Evolutionary conservation across 306 rosid species (phyloP), one percentile per base, ranked within the genome.

Genomic region (Clitoria ternatea): DNA sequence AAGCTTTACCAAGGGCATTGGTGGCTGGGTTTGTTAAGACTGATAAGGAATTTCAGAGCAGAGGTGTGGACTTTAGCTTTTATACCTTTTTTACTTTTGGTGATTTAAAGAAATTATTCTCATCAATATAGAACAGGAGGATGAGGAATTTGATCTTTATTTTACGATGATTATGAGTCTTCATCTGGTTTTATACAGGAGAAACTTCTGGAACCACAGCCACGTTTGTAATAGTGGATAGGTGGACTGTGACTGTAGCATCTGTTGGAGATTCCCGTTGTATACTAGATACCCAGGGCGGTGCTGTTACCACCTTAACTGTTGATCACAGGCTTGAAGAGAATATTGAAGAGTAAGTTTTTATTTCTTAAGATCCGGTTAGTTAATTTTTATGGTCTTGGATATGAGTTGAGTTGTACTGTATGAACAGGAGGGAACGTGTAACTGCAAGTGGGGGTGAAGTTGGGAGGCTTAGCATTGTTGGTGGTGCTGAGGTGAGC

Each of bases 181-280:
- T 39, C 13, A 37, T 79, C 5, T 36, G 40, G 59, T 29, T 36
- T 57, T 80, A 57, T 83, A 2, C 76, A 94, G 98, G 98, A 23
- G 98, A 94, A 82, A 94, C 97, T 40, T 94, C 98, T 48, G 98
- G 98, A 77, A 94, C 98, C 36, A 90, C 98, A 30, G 97, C 92
- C 35, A 94, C 98, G 6, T 87, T 90, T 81, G 97, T 94, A 43
- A 87, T 94, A 72, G 87, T 94, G 37, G 98, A 94, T 84, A 86
- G 96, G 63, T 94, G 98, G 98, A 94, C 98, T 6, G 96, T 94
- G 75, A 94, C 98, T 2, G 98, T 94, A 42, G 98, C 98, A 32
- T 94, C 97, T 1, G 98, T 94, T 66, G 98, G 98, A 67, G 98
- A 94, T 62, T 90, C 98, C 22, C 97, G 98, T 35, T 94, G 98